Evolutionary conservation across 2,329 filamentous ascomycete species (phyloP), one percentile per base, ranked within the genome.

Genomic region (Incumbomyces lentus): DNA sequence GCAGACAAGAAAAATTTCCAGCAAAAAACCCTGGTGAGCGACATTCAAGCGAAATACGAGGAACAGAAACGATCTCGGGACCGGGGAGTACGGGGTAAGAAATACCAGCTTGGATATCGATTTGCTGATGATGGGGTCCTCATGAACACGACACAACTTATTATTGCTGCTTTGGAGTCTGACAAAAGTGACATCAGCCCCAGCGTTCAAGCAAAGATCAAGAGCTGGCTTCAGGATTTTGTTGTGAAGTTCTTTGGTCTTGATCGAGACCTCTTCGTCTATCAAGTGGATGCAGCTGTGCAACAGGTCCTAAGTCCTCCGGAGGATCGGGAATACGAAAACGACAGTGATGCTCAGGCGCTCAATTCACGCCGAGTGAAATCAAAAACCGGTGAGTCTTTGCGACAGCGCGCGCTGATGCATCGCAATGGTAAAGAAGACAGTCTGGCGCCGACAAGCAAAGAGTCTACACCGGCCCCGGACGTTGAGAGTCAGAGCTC

Each of bases 1-100:
- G 81, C 77, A 32, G 92, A 98, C 67, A 96, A 96, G 76, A 84
- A 88, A 56, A 83, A 86, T 55, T 85, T 95, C 50, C 85, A 90
- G 41, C 81, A 84, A 2, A 96, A 96, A 68, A 84, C 90, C 48
- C 78, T 98, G 10, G 82, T 92, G 30, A 85, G 88, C 57, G 82
- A 92, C 49, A 89, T 96, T 61, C 88, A 92, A 65, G 88, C 86
- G 41, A 93, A 88, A 63, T 84, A 90, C 56, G 89, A 96, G 62
- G 89, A 95, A 65, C 85, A 90, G 62, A 82, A 85, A 59, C 84
- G 85, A 43, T 72, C 81, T 55, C 78, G 82, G 51, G 76, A 74
- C 53, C 73, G 79, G 40, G 70, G 73, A 40, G 64, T 79, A 55
- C 77, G 76, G 49, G 71, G 78, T 5, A 73, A 78, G 13, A 78